These are phyloP conservation scores for Neophaeococcomyces aloes DNA, from an alignment of 2,329 filamentous ascomycete genomes.

Conservation along the genomic window DNA sequence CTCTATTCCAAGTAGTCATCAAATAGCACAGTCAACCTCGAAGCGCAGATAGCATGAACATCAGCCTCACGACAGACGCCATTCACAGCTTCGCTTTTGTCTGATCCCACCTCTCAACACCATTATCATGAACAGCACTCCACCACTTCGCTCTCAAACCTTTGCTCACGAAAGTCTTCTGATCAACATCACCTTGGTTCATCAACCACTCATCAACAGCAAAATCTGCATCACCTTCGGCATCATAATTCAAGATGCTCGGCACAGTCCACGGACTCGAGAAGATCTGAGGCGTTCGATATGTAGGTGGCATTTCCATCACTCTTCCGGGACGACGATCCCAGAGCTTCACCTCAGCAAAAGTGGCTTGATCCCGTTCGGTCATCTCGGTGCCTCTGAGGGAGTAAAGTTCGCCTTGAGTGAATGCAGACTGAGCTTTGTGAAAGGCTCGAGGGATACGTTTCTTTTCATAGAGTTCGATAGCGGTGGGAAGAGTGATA, in stretches of 20 bases:
- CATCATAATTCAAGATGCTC: slow-evolving; percentile 17
- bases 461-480: slow-evolving; percentile 32
- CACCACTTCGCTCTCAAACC: slow-evolving; percentile 17
- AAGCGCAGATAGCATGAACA: too few species aligned
- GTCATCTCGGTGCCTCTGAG: slow-evolving; percentile 9
- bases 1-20: too few species aligned
- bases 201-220: slow-evolving; percentile 17
- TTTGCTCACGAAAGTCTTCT: slow-evolving; percentile 12
- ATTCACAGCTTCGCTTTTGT: slow-evolving; percentile 32
- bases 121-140: slow-evolving; percentile 14
- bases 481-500: slow-evolving; percentile 27
- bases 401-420: slow-evolving; percentile 15
- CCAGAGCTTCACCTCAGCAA: slow-evolving; percentile 10
- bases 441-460: slow-evolving; percentile 33
- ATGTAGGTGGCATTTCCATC: slow-evolving; percentile 11
- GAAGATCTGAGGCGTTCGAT: slow-evolving; percentile 15
- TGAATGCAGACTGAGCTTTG: slow-evolving; percentile 14
- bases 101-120: slow-evolving; percentile 24
- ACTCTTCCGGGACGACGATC: slow-evolving; percentile 10
- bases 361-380: slow-evolving; percentile 9
- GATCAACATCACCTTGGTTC: slow-evolving; percentile 11
- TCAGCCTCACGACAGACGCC: too few species aligned
- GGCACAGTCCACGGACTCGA: slow-evolving; percentile 11
- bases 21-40: too few species aligned
- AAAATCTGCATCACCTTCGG: slow-evolving; percentile 18